phyloP scores from a whole-genome alignment of 179 eudicot genomes.

The Gypsophila paniculata region DNA sequence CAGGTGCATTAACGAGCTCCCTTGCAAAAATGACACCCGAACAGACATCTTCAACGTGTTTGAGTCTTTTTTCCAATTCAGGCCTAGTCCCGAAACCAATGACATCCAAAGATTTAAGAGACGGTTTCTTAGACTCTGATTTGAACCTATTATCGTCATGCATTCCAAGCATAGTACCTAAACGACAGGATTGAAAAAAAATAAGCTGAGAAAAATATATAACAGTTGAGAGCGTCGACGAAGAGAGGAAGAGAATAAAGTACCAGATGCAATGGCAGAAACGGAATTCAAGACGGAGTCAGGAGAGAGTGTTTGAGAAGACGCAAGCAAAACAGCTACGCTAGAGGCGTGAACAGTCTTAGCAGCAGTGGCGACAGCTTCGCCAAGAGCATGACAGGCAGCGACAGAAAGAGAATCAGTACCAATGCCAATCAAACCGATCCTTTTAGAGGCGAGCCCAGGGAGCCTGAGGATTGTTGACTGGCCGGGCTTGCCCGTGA shows the following conservation, averaged over 20 bases:
- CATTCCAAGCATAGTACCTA: conserved; percentile 60
- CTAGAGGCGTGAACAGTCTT: conserved; percentile 70
- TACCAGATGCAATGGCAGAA: conserved; percentile 81
- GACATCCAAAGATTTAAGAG: conserved; percentile 67
- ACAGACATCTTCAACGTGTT: conserved; percentile 54
- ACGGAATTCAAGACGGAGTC: conserved; percentile 55
- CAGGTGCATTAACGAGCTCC: conserved; percentile 93
- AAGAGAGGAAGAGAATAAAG: too few relatives aligned
- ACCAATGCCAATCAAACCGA: conserved; percentile 81
- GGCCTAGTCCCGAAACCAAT: conserved; percentile 83
- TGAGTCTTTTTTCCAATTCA: conserved; percentile 70
- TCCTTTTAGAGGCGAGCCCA: conserved; percentile 70
- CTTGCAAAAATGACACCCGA: conserved; percentile 78
- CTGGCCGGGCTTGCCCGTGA: conserved; percentile 77
- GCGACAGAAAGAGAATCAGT: conserved; percentile 33
- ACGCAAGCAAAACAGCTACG: conserved; percentile 72
- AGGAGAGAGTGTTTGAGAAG: conserved; percentile 52
- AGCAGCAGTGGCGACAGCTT: conserved; percentile 66
- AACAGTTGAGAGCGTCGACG: too few relatives aligned
- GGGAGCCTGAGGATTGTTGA: conserved; percentile 69
- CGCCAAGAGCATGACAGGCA: conserved; percentile 64
- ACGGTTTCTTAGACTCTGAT: conserved; percentile 71
- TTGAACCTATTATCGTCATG: conserved; percentile 84
- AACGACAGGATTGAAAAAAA: too few relatives aligned
- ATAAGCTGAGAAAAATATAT: too few relatives aligned